These are phyloP conservation scores for Neonectria punicea DNA, from an alignment of 2,329 filamentous ascomycete genomes.

Conservation along the genomic window DNA sequence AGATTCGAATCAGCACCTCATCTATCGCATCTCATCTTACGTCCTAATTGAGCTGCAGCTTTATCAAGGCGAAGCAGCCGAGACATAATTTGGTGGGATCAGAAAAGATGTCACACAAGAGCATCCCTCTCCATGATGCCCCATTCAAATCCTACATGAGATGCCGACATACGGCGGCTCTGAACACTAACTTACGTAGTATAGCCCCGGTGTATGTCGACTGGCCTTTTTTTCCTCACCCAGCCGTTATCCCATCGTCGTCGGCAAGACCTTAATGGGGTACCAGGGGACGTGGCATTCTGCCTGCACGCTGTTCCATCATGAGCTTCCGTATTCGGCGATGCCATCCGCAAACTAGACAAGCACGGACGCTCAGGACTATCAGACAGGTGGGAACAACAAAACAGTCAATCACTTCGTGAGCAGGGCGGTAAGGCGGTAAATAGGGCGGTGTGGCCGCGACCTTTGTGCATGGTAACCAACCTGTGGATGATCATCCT, in stretches of 20 bases:
- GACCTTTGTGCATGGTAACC: neutral
- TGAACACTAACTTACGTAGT: neutral
- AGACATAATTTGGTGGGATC: neutral
- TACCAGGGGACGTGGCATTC: conserved; percentile 69
- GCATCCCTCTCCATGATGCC: too few relatives aligned
- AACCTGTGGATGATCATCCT: neutral
- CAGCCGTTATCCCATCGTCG: conserved; percentile 54
- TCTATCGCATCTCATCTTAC: neutral
- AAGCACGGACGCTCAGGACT: neutral
- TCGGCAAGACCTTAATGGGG: conserved; percentile 58
- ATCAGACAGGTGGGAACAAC: neutral
- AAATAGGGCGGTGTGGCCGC: neutral
- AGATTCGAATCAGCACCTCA: neutral
- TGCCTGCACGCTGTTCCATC: conserved; percentile 36
- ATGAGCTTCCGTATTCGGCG: conserved; percentile 6
- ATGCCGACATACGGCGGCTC: neutral
- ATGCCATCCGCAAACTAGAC: neutral
- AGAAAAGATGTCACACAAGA: neutral
- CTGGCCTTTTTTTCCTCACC: conserved; percentile 71
- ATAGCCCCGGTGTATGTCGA: conserved; percentile 57
- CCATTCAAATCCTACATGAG: neutral
- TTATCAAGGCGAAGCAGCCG: neutral
- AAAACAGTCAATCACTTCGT: too few relatives aligned
- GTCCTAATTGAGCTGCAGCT: neutral
- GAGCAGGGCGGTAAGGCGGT: neutral